Evolutionary conservation across 352 stramenopile species (phyloP).

Genomic region (Phytophthora brassicae): DNA sequence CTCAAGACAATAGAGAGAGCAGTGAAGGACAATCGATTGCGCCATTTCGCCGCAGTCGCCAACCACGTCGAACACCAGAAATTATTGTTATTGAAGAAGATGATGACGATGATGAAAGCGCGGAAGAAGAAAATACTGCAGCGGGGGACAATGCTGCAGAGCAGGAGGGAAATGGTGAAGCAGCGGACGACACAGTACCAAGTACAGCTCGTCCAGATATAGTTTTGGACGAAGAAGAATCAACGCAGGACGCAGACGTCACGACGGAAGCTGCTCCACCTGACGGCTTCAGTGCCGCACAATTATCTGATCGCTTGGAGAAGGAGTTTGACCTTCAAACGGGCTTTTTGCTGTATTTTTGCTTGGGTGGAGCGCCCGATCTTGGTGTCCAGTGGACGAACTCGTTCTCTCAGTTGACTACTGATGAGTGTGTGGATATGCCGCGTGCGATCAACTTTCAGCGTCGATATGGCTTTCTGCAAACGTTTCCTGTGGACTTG

Average conservation of each 20-base stretch:
- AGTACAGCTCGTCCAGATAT: conserved; percentile 45
- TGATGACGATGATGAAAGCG: conserved; percentile 3
- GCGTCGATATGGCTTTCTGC: conserved; percentile 34
- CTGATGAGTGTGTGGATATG: conserved; percentile 48
- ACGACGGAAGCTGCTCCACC: conserved; percentile 9
- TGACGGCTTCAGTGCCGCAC: conserved; percentile 9
- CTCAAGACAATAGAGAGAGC: not conserved
- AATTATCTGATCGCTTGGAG: conserved; percentile 33
- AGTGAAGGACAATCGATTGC: conserved; percentile 5
- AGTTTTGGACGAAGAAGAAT: conserved; percentile 43
- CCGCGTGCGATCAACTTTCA: conserved; percentile 43
- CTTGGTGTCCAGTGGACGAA: conserved; percentile 46
- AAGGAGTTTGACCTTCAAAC: conserved; percentile 46
- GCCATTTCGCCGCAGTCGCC: conserved; percentile 32
- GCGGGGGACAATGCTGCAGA: conserved; percentile 18
- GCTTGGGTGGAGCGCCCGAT: conserved; percentile 53
- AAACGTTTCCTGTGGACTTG: conserved; percentile 42
- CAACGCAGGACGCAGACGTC: conserved; percentile 10
- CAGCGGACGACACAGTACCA: conserved; percentile 3
- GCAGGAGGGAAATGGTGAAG: conserved; percentile 40
- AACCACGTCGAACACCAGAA: conserved; percentile 32
- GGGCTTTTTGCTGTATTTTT: conserved; percentile 60
- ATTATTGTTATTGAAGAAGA: conserved; percentile 76
- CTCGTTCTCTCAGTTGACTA: conserved; percentile 37
- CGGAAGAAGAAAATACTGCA: conserved; percentile 37